These are phyloP conservation scores for Dichotomocladium elegans DNA, from an alignment of 371 early-diverging fungal species.

Conservation along the genomic window DNA sequence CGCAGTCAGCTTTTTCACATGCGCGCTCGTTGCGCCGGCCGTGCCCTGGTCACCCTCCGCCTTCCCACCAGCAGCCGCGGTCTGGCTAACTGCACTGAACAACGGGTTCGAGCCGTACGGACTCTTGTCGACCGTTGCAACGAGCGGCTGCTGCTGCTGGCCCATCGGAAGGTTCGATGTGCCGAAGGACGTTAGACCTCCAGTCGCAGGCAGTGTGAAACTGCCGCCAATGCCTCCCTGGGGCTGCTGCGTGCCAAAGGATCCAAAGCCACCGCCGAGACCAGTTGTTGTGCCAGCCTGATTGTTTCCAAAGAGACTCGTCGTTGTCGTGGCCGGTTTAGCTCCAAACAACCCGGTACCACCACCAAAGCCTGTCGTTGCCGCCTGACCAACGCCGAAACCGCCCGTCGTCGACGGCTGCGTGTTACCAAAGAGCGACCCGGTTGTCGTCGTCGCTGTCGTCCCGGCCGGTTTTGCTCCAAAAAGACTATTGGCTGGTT, in stretches of 20 bases:
- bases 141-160: slow-evolving; percentile 45
- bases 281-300: slow-evolving; percentile 16
- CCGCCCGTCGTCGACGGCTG: slow-evolving; percentile 32
- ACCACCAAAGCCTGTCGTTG: slow-evolving; percentile 28
- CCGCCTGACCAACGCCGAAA: slow-evolving; percentile 19
- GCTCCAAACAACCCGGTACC: slow-evolving; percentile 36
- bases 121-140: slow-evolving; percentile 74
- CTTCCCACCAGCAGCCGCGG: slow-evolving; percentile 19
- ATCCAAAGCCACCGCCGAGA: slow-evolving; percentile 23
- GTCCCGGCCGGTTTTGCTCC: slow-evolving; percentile 55
- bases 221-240: slow-evolving; percentile 12
- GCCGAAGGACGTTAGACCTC: slow-evolving; percentile 45
- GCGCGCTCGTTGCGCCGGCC: slow-evolving; percentile 41
- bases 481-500: slow-evolving; percentile 40
- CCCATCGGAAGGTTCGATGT: slow-evolving; percentile 29
- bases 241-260: slow-evolving; percentile 13
- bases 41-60: slow-evolving; percentile 35
- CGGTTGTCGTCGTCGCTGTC: slow-evolving; percentile 38
- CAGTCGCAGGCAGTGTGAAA: slow-evolving; percentile 37
- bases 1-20: slow-evolving; percentile 44
- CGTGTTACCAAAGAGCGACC: slow-evolving; percentile 46
- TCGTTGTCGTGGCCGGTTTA: slow-evolving; percentile 22
- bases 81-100: slow-evolving; percentile 49
- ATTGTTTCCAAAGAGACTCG: slow-evolving; percentile 21
- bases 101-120: slow-evolving; percentile 85